phyloP scores from a whole-genome alignment of 805 yeast species.

The Lipomyces mesembrius region DNA sequence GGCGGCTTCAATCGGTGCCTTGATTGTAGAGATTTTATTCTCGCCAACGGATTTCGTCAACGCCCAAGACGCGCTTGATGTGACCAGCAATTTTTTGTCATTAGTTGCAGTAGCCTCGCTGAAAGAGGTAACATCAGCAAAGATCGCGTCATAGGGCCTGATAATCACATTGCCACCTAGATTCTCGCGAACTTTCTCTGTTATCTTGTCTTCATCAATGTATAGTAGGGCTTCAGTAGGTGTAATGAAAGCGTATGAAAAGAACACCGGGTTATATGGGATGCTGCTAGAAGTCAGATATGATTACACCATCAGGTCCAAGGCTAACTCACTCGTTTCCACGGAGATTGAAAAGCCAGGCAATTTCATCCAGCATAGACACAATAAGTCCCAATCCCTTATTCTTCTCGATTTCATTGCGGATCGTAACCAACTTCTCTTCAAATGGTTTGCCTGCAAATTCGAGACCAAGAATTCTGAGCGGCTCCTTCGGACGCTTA shows the following conservation, averaged over 20 bases:
- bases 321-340: conserved; percentile 60
- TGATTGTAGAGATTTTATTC: conserved; percentile 49
- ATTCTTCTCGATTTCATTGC: conserved; percentile 42
- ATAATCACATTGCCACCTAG: conserved; percentile 55
- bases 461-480: conserved; percentile 57
- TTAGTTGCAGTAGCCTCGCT: conserved; percentile 37
- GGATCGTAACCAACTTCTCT: conserved; percentile 58
- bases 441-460: conserved; percentile 68
- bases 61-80: conserved; percentile 71
- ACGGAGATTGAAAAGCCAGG: conserved; percentile 87
- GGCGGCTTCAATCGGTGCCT: conserved; percentile 61
- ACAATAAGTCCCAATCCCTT: conserved; percentile 58
- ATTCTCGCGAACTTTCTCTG: conserved; percentile 49
- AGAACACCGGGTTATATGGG: conserved; percentile 85
- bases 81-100: conserved; percentile 53
- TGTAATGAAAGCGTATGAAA: conserved; percentile 62
- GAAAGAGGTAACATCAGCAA: conserved; percentile 22
- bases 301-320: neutral
- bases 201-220: conserved; percentile 54
- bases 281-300: conserved; percentile 46
- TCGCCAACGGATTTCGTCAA: conserved; percentile 57
- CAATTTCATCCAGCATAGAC: conserved; percentile 83
- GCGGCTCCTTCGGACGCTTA: conserved; percentile 54
- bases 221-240: conserved; percentile 54
- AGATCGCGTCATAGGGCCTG: conserved; percentile 44